Percentiles rank a stretch among this genome's conserved stretches.
Conservation (phyloP, 1,139 yeast species). For the Yamadazyma atmosphaerica region DNA sequence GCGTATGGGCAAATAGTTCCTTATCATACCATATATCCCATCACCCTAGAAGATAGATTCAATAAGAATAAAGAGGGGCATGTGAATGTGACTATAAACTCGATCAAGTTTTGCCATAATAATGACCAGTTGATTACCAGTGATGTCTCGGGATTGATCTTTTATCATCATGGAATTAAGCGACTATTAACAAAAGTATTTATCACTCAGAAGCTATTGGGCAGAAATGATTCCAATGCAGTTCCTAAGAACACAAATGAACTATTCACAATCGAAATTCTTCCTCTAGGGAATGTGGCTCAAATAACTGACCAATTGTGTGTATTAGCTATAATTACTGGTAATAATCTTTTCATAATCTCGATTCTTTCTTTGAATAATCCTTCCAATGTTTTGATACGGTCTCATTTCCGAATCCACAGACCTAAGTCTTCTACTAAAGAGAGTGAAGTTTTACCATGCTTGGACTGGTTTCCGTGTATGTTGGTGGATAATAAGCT, state of each 20-base stretch:
- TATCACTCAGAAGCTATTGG: slow-evolving; percentile 53
- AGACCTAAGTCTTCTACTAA: slow-evolving; percentile 35
- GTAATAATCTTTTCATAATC: slow-evolving; percentile 49
- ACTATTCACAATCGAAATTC: slow-evolving; percentile 34
- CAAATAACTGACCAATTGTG: slow-evolving; percentile 59
- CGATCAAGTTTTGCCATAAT: slow-evolving; percentile 53
- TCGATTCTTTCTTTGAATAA: slow-evolving; percentile 55
- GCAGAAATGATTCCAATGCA: slow-evolving; percentile 39
- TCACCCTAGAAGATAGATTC: slow-evolving; percentile 26
- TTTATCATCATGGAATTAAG: slow-evolving; percentile 60
- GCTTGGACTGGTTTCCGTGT: slow-evolving; percentile 60
- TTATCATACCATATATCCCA: slow-evolving; percentile 28
- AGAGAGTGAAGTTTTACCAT: slow-evolving; percentile 28
- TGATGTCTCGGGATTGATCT: slow-evolving; percentile 60
- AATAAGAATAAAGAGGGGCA: slow-evolving; percentile 52
- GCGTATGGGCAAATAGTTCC: slow-evolving; percentile 15
- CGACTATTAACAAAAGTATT: slow-evolving; percentile 52
- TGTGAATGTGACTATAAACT: slow-evolving; percentile 41
- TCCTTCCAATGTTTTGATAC: slow-evolving; percentile 26
- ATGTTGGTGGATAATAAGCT: slow-evolving; percentile 19
- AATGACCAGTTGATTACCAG: slow-evolving; percentile 59
- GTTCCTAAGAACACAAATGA: slow-evolving; percentile 15
- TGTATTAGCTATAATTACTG: slow-evolving; percentile 61
- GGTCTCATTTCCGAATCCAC: slow-evolving; percentile 54
- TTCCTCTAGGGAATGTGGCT: slow-evolving; percentile 55